phyloP scores from a whole-genome alignment of 192 early-diverging fungal species.

The Backusella westeae region DNA sequence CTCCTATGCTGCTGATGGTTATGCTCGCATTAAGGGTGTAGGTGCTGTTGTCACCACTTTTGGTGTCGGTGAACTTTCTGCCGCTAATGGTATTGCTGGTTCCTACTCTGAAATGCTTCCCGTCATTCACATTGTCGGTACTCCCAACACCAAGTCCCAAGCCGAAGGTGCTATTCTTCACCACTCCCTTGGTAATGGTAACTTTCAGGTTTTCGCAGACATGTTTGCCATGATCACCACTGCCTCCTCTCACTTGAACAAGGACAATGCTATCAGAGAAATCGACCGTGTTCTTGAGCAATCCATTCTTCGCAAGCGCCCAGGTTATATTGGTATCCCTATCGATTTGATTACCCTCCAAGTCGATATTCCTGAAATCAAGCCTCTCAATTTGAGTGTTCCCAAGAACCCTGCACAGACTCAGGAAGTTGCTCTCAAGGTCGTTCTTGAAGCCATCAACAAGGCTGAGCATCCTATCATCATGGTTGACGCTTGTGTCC shows the following conservation, averaged over 20 bases:
- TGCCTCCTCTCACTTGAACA: slow-evolving; percentile 33
- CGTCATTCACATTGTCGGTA: slow-evolving; percentile 52
- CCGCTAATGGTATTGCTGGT: slow-evolving; percentile 46
- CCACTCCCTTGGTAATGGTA: slow-evolving; percentile 53
- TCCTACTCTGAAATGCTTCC: slow-evolving; percentile 49
- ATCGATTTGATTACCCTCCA: slow-evolving; percentile 39
- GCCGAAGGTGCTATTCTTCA: slow-evolving; percentile 44
- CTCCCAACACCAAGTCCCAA: slow-evolving; percentile 46
- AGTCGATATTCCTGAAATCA: slow-evolving; percentile 14
- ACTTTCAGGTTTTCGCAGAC: slow-evolving; percentile 41
- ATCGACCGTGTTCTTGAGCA: slow-evolving; percentile 38
- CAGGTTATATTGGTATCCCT: slow-evolving; percentile 44
- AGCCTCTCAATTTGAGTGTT: slow-evolving; percentile 21
- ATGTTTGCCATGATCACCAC: slow-evolving; percentile 46
- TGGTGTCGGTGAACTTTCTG: slow-evolving; percentile 46
- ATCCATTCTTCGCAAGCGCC: slow-evolving; percentile 3
- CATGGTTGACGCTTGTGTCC: slow-evolving; percentile 43
- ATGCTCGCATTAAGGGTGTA: slow-evolving; percentile 41
- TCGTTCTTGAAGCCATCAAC: slow-evolving; percentile 30
- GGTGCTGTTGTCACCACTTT: slow-evolving; percentile 46
- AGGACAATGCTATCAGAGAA: slow-evolving; percentile 35
- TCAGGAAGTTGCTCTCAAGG: slow-evolving; percentile 32
- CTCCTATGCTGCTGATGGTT: slow-evolving; percentile 48
- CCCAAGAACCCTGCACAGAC: slow-evolving; percentile 31
- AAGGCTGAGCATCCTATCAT: slow-evolving; percentile 43